These are phyloP conservation scores for Bipolaris zeicola DNA, from an alignment of 2,329 filamentous ascomycete genomes.

Conservation along the genomic window DNA sequence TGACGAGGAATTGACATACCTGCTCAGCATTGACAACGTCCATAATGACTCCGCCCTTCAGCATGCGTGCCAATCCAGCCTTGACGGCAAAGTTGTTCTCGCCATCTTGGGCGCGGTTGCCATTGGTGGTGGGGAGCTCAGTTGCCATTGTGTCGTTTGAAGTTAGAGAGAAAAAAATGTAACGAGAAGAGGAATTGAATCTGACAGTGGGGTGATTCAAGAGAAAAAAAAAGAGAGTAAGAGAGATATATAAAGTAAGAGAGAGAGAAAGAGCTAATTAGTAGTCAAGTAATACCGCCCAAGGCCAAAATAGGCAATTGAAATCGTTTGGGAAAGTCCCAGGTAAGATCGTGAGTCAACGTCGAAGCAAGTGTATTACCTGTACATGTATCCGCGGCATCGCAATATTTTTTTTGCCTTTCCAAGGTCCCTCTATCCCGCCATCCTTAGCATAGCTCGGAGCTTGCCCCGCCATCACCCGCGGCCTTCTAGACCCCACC, in stretches of 20 bases:
- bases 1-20: constrained; percentile 48
- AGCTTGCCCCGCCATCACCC: constrained; percentile 22
- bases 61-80: constrained; percentile 93
- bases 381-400: constrained; percentile 27
- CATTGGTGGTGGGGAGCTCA: constrained; percentile 56
- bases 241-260: background rate
- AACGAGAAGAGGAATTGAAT: background rate
- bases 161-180: background rate
- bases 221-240: background rate
- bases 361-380: constrained; percentile 29
- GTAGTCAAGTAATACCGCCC: background rate
- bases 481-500: constrained; percentile 25
- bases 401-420: constrained; percentile 38
- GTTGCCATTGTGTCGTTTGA: constrained; percentile 48
- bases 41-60: constrained; percentile 99
- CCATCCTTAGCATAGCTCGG: constrained; percentile 17
- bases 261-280: constrained; percentile 1
- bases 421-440: constrained; percentile 24
- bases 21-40: constrained; percentile 93
- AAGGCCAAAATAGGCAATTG: background rate
- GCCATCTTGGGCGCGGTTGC: constrained; percentile 51
- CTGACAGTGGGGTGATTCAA: background rate
- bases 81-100: constrained; percentile 81
- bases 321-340: constrained; percentile 8
- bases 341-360: constrained; percentile 24